A percentile compares a stretch with the other conserved stretches of the same genome.
Evolutionary conservation across 148 eudicot genomes (phyloP).

Genomic region (Rhododendron kiyosumense): DNA sequence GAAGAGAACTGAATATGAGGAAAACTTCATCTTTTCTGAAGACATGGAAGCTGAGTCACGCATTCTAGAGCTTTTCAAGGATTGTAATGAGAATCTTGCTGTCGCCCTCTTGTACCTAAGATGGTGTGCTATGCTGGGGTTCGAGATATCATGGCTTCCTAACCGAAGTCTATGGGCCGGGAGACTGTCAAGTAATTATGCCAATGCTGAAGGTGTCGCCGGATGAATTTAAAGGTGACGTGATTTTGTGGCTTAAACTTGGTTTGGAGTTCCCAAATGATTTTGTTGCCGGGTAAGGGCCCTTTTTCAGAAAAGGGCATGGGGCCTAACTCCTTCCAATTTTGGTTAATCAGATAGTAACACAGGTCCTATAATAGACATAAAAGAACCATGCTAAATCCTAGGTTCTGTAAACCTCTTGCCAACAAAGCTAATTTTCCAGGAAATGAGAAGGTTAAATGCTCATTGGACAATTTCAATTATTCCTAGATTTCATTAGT

Average conservation of each 20-base stretch:
- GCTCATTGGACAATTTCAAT: not conserved
- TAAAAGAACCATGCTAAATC: not conserved
- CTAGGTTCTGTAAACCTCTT: not conserved
- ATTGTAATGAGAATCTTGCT: constrained; percentile 27
- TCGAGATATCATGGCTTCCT: constrained; percentile 62
- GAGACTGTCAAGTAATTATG: constrained; percentile 40
- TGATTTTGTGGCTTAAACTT: not conserved
- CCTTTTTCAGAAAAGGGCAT: not conserved
- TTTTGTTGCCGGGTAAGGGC: not conserved
- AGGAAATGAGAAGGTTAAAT: not conserved
- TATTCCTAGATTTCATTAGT: not conserved
- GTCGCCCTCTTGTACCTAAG: constrained; percentile 58
- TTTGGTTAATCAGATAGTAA: not conserved
- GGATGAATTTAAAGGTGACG: not conserved
- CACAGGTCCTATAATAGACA: too few relatives aligned
- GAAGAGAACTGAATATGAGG: constrained; percentile 35
- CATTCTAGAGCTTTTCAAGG: constrained; percentile 39
- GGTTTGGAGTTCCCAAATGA: not conserved
- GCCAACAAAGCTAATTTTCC: not conserved
- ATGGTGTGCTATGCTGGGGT: constrained; percentile 62
- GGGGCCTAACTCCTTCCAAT: not conserved
- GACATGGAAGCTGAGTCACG: constrained; percentile 48
- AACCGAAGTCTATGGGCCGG: constrained; percentile 63
- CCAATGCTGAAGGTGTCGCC: constrained; percentile 10
- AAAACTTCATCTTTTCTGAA: constrained; percentile 45